These are phyloP conservation scores for Suhomyces sp. DNA, from an alignment of 805 yeast species.

Conservation along the genomic window DNA sequence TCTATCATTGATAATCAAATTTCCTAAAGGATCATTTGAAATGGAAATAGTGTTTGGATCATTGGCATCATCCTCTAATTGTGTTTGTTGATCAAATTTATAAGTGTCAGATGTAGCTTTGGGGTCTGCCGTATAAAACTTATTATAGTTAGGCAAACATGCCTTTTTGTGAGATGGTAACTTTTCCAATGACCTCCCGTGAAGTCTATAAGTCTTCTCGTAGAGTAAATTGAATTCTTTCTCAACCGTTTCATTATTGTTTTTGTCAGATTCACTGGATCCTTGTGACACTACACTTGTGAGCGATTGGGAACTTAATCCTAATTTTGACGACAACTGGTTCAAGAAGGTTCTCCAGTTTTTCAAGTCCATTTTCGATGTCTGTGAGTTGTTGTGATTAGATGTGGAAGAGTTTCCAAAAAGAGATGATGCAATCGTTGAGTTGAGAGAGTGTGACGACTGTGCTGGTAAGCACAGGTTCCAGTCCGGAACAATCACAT, in stretches of 20 bases:
- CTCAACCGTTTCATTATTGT: conserved; percentile 18
- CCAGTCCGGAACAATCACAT: conserved; percentile 45
- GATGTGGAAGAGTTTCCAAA: conserved; percentile 29
- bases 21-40: conserved; percentile 43
- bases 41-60: conserved; percentile 36
- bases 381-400: conserved; percentile 16
- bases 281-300: conserved; percentile 22
- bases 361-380: conserved; percentile 29
- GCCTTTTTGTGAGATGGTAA: conserved; percentile 39
- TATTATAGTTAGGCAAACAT: conserved; percentile 39
- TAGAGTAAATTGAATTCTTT: conserved; percentile 32
- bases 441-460: conserved; percentile 14
- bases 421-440: conserved; percentile 19
- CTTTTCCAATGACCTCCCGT: conserved; percentile 37
- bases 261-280: conserved; percentile 9
- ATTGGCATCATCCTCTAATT: conserved; percentile 25
- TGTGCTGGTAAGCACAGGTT: conserved; percentile 35
- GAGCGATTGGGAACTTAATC: conserved; percentile 32
- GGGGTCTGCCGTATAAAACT: conserved; percentile 20
- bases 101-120: conserved; percentile 8
- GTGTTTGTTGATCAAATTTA: conserved; percentile 19
- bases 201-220: conserved; percentile 37
- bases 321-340: conserved; percentile 35
- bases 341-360: conserved; percentile 37
- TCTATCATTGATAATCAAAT: conserved; percentile 36